Conservation (phyloP, 768 basidiomycete species). For the Candolleomyces aberdarensis region DNA sequence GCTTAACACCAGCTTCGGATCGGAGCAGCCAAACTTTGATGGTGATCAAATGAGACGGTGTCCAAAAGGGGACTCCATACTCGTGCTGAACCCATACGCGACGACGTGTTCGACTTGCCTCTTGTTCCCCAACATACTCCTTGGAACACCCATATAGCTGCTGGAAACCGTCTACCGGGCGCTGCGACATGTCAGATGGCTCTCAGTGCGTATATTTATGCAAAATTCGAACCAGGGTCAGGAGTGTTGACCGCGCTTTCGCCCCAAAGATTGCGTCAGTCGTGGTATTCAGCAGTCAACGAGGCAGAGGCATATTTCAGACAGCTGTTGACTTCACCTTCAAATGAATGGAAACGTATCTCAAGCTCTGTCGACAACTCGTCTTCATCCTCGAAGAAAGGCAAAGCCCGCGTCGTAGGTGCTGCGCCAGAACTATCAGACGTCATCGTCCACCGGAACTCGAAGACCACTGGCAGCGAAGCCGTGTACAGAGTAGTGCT, state of each 20-base stretch:
- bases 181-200: conserved; percentile 28
- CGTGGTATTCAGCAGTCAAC: conserved; percentile 76
- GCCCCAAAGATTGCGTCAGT: conserved; percentile 57
- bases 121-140: background rate
- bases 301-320: conserved; percentile 77
- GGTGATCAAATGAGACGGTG: background rate
- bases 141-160: background rate
- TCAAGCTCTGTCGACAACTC: conserved; percentile 36
- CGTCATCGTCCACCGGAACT: conserved; percentile 68
- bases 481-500: conserved; percentile 78
- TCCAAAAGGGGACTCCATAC: background rate
- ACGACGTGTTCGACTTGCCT: conserved; percentile 5
- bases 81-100: background rate
- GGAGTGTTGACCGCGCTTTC: conserved; percentile 1
- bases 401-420: conserved; percentile 48
- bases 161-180: background rate
- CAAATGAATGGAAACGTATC: conserved; percentile 83
- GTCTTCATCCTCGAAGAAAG: conserved; percentile 47
- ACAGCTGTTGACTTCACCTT: conserved; percentile 68
- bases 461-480: conserved; percentile 58
- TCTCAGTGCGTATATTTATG: conserved; percentile 18
- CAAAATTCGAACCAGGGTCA: background rate
- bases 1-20: background rate
- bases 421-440: conserved; percentile 61
- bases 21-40: background rate